phyloP scores from a whole-genome alignment of 352 stramenopile genomes.

The Pythium dissimile region DNA sequence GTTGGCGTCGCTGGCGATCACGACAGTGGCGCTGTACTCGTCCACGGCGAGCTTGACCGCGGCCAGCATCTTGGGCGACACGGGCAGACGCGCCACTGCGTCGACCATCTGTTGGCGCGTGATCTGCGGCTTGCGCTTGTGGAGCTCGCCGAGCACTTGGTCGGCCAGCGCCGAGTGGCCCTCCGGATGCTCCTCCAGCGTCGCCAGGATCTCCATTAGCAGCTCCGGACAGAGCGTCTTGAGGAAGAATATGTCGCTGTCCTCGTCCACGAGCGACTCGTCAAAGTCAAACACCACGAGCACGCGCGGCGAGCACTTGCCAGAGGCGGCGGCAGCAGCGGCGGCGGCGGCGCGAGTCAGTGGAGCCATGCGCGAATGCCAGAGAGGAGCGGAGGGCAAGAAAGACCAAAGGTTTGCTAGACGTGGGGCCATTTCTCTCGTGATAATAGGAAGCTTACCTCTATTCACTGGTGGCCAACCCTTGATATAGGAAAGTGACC shows the following conservation, averaged over 20 bases:
- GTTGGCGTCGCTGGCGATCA: conserved; percentile 32
- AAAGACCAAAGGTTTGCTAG: too few species aligned
- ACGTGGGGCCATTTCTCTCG: too few species aligned
- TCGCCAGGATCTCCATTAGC: conserved; percentile 18
- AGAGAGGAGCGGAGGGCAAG: background rate
- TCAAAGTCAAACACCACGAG: conserved; percentile 36
- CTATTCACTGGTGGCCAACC: too few species aligned
- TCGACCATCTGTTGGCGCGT: conserved; percentile 20
- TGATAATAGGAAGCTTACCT: too few species aligned
- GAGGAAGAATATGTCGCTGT: conserved; percentile 27
- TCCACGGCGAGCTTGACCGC: conserved; percentile 30
- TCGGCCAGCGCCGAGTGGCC: conserved; percentile 30
- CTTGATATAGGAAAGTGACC: too few species aligned
- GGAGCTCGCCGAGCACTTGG: conserved; percentile 28
- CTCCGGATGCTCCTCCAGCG: background rate
- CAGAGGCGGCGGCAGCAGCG: background rate
- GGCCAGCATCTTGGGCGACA: conserved; percentile 37
- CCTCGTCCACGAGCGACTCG: conserved; percentile 29
- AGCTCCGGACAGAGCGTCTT: conserved; percentile 30
- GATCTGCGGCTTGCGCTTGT: conserved; percentile 11
- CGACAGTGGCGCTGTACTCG: conserved; percentile 10
- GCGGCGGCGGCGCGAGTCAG: background rate
- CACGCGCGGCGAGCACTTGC: conserved; percentile 8
- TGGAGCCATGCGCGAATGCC: background rate
- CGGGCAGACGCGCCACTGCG: background rate